Conservation (phyloP, 202 grass and related monocot genomes). For the Digitaria exilis region DNA sequence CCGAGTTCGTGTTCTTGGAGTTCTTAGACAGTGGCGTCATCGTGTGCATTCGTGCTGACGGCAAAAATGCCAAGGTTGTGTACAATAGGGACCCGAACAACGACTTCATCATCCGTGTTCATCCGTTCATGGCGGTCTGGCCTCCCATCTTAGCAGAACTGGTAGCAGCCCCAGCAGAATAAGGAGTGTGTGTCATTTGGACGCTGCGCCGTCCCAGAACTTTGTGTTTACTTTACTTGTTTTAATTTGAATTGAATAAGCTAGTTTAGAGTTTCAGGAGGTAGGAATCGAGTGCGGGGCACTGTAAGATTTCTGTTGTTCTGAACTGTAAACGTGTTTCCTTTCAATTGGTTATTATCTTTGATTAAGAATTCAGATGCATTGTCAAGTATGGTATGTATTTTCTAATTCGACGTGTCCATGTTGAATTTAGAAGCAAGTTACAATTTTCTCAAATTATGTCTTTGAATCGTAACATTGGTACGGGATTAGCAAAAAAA, state of each 20-base stretch:
- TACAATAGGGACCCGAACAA: background rate
- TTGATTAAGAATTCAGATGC: background rate
- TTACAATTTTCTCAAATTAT: background rate
- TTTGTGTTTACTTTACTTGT: background rate
- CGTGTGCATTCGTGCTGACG: background rate
- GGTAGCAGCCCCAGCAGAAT: background rate
- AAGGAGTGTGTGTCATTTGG: background rate
- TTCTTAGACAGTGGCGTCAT: background rate
- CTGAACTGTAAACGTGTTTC: background rate
- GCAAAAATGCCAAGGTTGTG: background rate
- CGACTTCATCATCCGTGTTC: background rate
- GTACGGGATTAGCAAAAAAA: too few species aligned
- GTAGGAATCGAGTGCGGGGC: background rate
- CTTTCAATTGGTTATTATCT: background rate
- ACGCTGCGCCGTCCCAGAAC: background rate
- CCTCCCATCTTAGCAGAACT: background rate
- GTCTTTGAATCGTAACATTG: too few species aligned
- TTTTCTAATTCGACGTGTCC: background rate
- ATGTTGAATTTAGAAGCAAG: background rate
- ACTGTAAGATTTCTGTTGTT: background rate
- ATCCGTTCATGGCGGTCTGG: background rate
- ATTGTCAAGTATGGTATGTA: background rate
- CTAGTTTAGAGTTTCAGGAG: background rate
- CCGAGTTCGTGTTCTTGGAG: constrained; percentile 26
- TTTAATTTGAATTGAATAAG: background rate